phyloP scores from a whole-genome alignment of 176 grass and related monocot genomes.

The Oryza australiensis region DNA sequence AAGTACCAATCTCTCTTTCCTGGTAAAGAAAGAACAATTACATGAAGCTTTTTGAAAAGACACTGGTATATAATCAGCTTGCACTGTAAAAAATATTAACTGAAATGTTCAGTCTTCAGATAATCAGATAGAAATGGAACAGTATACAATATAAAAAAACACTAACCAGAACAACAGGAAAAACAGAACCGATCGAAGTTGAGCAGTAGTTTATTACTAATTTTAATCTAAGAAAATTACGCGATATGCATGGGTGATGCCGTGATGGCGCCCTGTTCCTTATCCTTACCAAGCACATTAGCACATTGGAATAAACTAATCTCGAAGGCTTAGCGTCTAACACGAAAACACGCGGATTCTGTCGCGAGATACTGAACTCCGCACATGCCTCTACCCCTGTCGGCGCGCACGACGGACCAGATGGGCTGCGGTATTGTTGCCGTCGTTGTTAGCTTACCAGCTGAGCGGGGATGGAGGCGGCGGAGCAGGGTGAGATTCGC shows the following conservation, averaged over 20 bases:
- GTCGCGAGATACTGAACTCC: not conserved
- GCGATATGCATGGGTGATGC: too few relatives aligned
- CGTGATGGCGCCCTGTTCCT: too few relatives aligned
- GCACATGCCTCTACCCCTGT: not conserved
- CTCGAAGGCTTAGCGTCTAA: not conserved
- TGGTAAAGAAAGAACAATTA: constrained; percentile 18
- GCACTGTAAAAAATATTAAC: not conserved
- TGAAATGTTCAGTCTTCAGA: not conserved
- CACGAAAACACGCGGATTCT: not conserved
- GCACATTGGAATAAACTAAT: not conserved
- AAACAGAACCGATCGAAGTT: not conserved
- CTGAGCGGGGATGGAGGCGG: not conserved
- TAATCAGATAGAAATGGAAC: not conserved
- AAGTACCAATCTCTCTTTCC: constrained; percentile 16
- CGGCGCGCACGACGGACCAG: not conserved
- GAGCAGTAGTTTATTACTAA: not conserved
- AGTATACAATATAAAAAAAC: not conserved
- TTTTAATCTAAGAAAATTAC: not conserved
- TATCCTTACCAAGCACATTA: too few relatives aligned
- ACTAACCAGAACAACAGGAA: too few relatives aligned
- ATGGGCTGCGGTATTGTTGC: not conserved
- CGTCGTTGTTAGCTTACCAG: not conserved
- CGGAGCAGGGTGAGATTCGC: not conserved
- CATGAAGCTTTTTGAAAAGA: not conserved
- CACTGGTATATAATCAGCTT: not conserved